Base-by-base conservation (phyloP, 495 filamentous ascomycete genomes). In the Neurospora sp. region DNA sequence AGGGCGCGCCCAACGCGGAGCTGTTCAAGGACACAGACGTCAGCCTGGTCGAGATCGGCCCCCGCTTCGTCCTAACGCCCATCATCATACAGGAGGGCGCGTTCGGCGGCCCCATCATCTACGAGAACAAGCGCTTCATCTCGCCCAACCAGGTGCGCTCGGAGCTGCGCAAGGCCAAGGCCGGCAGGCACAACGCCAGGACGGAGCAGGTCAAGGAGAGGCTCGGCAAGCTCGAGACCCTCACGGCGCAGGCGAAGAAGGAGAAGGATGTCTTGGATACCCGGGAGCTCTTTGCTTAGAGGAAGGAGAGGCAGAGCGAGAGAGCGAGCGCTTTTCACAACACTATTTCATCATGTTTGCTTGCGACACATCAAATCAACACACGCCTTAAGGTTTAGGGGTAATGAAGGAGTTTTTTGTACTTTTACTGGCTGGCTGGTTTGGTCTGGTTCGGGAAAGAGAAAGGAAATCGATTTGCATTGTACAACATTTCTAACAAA, bases 91-190 rank as follows among this genome's bases (percentile, higher is more conserved):
- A 97, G 71, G 96, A 99, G 81, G 93, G 92, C 39, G 93, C 91
- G 74, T 99, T 99, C 76, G 96, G 96, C 70, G 96, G 96, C 0
- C 96, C 96, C 2, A 92, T 98, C 71, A 94, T 99, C 75, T 98
- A 97, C 84, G 94, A 98, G 88, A 99, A 99, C 82, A 97, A 96
- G 87, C 93, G 97, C 78, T 99, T 97, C 78, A 93, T 99, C 70
- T 94, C 91, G 76, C 96, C 96, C 40, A 99, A 99, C 85, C 94
- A 97, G 82, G 89, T 99, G 74, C 87, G 96, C 72, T 83, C 92
- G 27, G 96, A 97, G 70, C 77, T 97, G 73, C 85, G 93, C 73
- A 82, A 89, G 79, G 83, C 84, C 76, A 93, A 93, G 84, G 94
- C 95, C 18, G 86, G 89, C 35, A 89, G 89, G 72, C 93, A 96